phyloP scores from a whole-genome alignment of 768 basidiomycete species.

The Grammothele lineata region DNA sequence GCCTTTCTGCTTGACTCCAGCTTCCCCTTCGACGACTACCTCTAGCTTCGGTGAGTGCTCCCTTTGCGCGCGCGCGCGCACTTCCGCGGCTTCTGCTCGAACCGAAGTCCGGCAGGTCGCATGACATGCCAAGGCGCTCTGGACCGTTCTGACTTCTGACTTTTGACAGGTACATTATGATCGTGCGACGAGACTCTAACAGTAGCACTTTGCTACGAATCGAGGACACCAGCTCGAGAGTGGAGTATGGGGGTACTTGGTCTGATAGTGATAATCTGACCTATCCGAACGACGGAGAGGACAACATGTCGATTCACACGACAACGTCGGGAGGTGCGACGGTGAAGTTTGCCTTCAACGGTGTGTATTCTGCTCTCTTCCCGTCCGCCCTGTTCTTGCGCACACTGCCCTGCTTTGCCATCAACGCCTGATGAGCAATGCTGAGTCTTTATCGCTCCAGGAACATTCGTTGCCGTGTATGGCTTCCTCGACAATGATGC shows the following conservation, averaged over 20 bases:
- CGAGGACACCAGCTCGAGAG: constrained; percentile 7
- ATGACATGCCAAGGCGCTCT: too few relatives aligned
- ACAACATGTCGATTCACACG: constrained; percentile 1
- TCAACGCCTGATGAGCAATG: too few relatives aligned
- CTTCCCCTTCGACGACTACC: too few relatives aligned
- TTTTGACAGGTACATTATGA: too few relatives aligned
- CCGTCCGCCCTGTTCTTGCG: background rate
- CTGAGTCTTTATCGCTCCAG: background rate
- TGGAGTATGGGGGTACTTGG: constrained; percentile 8
- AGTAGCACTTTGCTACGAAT: constrained; percentile 7
- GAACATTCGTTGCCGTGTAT: constrained; percentile 15
- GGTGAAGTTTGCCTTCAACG: constrained; percentile 15
- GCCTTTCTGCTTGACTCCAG: too few relatives aligned
- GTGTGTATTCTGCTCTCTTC: background rate
- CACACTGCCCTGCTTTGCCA: background rate
- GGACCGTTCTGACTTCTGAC: too few relatives aligned
- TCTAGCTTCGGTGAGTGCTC: too few relatives aligned
- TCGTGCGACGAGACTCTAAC: background rate
- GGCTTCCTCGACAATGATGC: constrained; percentile 3
- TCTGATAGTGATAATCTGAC: background rate
- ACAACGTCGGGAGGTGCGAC: constrained; percentile 9
- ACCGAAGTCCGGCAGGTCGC: too few relatives aligned
- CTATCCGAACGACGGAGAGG: background rate
- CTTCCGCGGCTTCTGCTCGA: too few relatives aligned
- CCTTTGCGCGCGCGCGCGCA: too few relatives aligned